Percentiles rank a stretch among this genome's conserved stretches.
Conservation (phyloP, 495 filamentous ascomycete genomes). For the Podospora bellae-mahoneyi region DNA sequence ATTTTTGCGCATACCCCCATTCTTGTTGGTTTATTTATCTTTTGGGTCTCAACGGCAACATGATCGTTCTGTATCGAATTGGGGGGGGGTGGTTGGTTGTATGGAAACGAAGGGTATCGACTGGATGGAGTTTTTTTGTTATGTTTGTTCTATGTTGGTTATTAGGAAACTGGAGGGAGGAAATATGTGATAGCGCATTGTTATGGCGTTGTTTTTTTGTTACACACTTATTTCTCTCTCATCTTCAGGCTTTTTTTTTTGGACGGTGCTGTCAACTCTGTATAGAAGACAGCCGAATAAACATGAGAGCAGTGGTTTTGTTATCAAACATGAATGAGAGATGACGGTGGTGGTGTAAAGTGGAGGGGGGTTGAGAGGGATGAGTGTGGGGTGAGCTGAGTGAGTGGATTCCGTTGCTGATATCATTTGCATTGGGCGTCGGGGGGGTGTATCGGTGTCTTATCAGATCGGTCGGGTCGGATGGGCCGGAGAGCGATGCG, state of each 20-base stretch:
- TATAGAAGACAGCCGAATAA: background rate
- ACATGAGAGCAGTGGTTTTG: background rate
- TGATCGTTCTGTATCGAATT: background rate
- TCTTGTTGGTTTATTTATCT: background rate
- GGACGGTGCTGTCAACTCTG: background rate
- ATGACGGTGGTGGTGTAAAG: background rate
- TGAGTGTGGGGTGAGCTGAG: background rate
- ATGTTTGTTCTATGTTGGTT: background rate
- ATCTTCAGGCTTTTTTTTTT: background rate
- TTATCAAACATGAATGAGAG: background rate
- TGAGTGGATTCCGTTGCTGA: background rate
- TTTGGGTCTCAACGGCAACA: background rate
- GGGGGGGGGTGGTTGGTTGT: background rate
- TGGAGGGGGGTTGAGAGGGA: background rate
- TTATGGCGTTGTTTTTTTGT: conserved; percentile 6
- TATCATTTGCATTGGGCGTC: background rate
- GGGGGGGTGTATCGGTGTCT: background rate
- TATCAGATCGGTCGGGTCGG: background rate
- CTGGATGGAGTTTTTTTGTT: background rate
- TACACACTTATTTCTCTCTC: conserved; percentile 1
- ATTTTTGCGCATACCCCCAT: background rate
- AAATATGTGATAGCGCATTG: background rate
- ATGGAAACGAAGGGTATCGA: background rate
- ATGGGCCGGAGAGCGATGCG: background rate
- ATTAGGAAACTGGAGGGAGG: background rate